Conservation (phyloP, 306 rosid species). For the Parietaria judaica region DNA sequence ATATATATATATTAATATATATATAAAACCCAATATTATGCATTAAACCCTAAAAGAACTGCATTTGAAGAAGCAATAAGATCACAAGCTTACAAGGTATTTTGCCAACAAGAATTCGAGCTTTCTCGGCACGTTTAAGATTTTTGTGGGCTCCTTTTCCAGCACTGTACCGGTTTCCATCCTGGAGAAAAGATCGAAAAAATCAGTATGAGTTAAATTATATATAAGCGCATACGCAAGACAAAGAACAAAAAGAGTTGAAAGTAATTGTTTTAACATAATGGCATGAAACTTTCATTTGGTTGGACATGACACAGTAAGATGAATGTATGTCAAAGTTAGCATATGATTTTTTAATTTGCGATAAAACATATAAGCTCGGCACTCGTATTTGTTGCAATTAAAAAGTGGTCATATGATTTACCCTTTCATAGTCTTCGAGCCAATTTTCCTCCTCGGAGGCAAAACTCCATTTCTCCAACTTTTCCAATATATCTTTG, state of each 20-base stretch:
- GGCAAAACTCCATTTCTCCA: conserved; percentile 77
- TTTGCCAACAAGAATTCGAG: conserved; percentile 59
- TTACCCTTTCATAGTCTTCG: conserved; percentile 91
- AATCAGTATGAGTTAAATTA: neutral
- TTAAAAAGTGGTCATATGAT: neutral
- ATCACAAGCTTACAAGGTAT: conserved; percentile 50
- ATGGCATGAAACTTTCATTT: neutral
- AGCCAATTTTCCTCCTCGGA: conserved; percentile 94
- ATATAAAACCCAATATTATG: too few species aligned
- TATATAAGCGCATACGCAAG: neutral
- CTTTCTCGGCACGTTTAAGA: conserved; percentile 92
- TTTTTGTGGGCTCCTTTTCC: conserved; percentile 94
- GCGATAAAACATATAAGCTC: neutral
- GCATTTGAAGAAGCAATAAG: too few species aligned
- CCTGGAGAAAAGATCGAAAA: conserved; percentile 35
- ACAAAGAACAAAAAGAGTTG: neutral
- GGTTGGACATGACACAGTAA: too few species aligned
- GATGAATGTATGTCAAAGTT: neutral
- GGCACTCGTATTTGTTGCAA: neutral
- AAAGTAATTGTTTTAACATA: neutral
- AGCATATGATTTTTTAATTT: neutral
- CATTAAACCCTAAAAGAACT: too few species aligned
- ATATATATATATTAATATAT: too few species aligned
- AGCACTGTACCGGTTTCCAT: conserved; percentile 80
- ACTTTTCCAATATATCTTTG: conserved; percentile 84